Evolutionary conservation across 2,329 filamentous ascomycete species (phyloP), one percentile per base, ranked within the genome.

Genomic region (Ceratocystis lukuohia): DNA sequence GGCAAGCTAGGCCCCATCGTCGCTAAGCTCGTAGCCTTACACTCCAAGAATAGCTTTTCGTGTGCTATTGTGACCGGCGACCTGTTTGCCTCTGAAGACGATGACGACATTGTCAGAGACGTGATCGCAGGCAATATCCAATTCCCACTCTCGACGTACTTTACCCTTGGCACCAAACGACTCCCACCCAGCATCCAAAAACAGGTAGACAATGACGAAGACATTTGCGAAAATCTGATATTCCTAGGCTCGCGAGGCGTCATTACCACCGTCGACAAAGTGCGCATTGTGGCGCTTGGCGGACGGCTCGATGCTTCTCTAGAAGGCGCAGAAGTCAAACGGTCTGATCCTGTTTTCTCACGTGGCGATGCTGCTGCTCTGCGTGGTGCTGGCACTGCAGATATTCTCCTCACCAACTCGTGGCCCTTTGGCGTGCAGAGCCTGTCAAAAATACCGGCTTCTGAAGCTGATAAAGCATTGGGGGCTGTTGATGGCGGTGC

Each of bases 191-290:
- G 79, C 37, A 83, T 96, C 25, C 79, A 88, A 22, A 83, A 88
- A 72, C 91, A 86, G 73, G 81, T 97, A 64, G 82, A 90, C 72
- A 82, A 82, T 44, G 84, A 88, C 69, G 87, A 86, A 72, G 84
- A 87, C 71, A 81, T 99, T 20, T 96, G 91, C 74, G 82, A 87
- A n/a, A 97, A 99, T 73, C 82, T 99, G 10, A 89, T 90, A 75
- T 96, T 88, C 72, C 83, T 99, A 0, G 92, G 89, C 67, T 95
- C 94, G 75, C 87, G 91, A 71, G 90, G 89, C 69, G 86, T 88
- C 15, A 88, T 91, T 64, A 97, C 94, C 74, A 97, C 93, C 0
- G 88, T 89, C 0, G 92, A 96, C 70, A 93, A 92, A 1, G 80
- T 97, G 59, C 86, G 88, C 63, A 91, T 99, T 69, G 89, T 93